A percentile compares a stretch with the other conserved stretches of the same genome.
phyloP scores from a whole-genome alignment of 1,284 basidiomycete genomes.

The Austroboletus olivaceoglutinosus region DNA sequence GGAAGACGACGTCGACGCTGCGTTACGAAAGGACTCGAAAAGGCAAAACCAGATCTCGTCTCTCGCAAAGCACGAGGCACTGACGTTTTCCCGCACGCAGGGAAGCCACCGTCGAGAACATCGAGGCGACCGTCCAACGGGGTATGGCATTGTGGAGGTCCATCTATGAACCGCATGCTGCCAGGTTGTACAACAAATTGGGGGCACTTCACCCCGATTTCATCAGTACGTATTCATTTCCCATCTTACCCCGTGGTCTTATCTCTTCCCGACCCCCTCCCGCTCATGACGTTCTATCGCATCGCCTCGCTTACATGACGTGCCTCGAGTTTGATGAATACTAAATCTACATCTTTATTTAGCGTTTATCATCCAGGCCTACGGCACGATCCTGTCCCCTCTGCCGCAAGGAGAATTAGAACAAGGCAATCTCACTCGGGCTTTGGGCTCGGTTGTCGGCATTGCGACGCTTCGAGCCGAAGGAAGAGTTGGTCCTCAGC shows the following conservation, averaged over 20 bases:
- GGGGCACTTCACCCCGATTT: constrained; percentile 83
- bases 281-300: constrained; percentile 29
- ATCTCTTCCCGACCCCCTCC: constrained; percentile 21
- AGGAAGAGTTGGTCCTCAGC: constrained; percentile 86
- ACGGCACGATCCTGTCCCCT: constrained; percentile 84
- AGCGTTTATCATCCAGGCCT: constrained; percentile 94
- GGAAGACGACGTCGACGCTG: constrained; percentile 74
- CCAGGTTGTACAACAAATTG: constrained; percentile 89
- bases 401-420: constrained; percentile 60
- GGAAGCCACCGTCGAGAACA: constrained; percentile 58
- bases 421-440: constrained; percentile 83
- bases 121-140: constrained; percentile 63
- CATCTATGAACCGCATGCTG: constrained; percentile 88
- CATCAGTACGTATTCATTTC: constrained; percentile 62
- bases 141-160: constrained; percentile 81
- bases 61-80: constrained; percentile 24
- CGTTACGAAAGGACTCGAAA: constrained; percentile 61
- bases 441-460: constrained; percentile 86
- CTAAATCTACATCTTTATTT: constrained; percentile 28
- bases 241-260: constrained; percentile 35
- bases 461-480: constrained; percentile 91
- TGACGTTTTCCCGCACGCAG: constrained; percentile 40
- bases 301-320: constrained; percentile 33
- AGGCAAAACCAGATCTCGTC: constrained; percentile 49
- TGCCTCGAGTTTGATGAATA: constrained; percentile 36